phyloP scores from a whole-genome alignment of 2,329 filamentous ascomycete species.

The Sporothrix protearum region DNA sequence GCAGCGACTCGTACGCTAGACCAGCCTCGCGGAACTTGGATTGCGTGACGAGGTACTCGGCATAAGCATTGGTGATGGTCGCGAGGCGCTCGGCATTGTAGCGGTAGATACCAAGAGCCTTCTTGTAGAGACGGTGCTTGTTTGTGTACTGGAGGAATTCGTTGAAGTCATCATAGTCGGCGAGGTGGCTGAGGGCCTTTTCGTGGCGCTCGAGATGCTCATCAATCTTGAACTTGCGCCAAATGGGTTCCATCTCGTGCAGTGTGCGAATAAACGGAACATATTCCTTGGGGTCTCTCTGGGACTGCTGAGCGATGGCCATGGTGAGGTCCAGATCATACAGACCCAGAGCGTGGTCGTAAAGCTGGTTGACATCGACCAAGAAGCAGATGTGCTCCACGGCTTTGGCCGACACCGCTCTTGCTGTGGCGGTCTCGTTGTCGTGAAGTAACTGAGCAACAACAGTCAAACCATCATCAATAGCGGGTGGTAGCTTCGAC shows the following conservation, averaged over 20 bases:
- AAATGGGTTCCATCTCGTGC: slow-evolving; percentile 66
- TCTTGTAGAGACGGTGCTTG: slow-evolving; percentile 74
- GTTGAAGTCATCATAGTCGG: slow-evolving; percentile 68
- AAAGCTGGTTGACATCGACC: slow-evolving; percentile 86
- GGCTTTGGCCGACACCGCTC: slow-evolving; percentile 50
- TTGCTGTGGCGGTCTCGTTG: slow-evolving; percentile 68
- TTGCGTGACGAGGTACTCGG: slow-evolving; percentile 67
- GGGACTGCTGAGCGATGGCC: slow-evolving; percentile 89
- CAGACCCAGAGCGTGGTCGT: slow-evolving; percentile 82
- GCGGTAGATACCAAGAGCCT: slow-evolving; percentile 75
- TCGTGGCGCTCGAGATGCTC: slow-evolving; percentile 72
- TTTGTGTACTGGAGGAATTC: slow-evolving; percentile 74
- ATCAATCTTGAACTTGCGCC: slow-evolving; percentile 80
- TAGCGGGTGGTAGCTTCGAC: slow-evolving; percentile 85
- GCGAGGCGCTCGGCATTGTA: slow-evolving; percentile 68
- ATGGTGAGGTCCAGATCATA: slow-evolving; percentile 90
- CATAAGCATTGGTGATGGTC: slow-evolving; percentile 73
- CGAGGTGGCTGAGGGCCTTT: slow-evolving; percentile 76
- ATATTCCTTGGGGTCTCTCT: slow-evolving; percentile 93
- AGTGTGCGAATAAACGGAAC: slow-evolving; percentile 89
- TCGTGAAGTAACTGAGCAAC: slow-evolving; percentile 71
- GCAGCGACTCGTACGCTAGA: slow-evolving; percentile 83
- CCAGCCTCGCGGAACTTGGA: slow-evolving; percentile 84
- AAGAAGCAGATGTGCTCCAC: slow-evolving; percentile 98
- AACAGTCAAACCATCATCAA: slow-evolving; percentile 77